Evolutionary conservation across 1,139 yeast species (phyloP).

Genomic region (Suhomyces choctaworum): DNA sequence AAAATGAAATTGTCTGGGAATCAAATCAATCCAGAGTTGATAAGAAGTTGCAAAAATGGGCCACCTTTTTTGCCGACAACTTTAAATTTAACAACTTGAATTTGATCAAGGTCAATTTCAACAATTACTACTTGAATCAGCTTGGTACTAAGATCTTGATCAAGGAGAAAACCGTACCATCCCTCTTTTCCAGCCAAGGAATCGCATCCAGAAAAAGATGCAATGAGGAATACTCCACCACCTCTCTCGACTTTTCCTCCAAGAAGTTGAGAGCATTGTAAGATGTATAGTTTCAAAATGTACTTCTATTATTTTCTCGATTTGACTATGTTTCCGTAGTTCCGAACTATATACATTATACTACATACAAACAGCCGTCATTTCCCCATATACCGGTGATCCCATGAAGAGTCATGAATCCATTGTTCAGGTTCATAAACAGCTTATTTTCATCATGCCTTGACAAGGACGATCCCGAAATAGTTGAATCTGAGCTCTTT

Average conservation of each 20-base stretch:
- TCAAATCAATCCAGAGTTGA: conserved; percentile 22
- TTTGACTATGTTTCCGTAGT: too few species aligned
- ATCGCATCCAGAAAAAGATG: conserved; percentile 21
- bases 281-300: background rate
- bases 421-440: conserved; percentile 47
- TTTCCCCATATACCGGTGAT: conserved; percentile 62
- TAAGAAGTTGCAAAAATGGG: conserved; percentile 35
- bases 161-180: conserved; percentile 15
- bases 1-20: conserved; percentile 35
- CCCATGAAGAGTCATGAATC: conserved; percentile 55
- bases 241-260: conserved; percentile 1
- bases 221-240: conserved; percentile 13
- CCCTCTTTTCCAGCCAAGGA: conserved; percentile 16
- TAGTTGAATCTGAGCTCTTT: conserved; percentile 13
- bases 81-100: conserved; percentile 20
- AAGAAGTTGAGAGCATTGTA: conserved; percentile 8
- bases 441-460: conserved; percentile 24
- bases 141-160: conserved; percentile 36
- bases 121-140: conserved; percentile 34
- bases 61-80: conserved; percentile 24
- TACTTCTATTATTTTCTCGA: too few species aligned
- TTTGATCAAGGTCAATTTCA: conserved; percentile 29
- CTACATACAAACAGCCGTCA: conserved; percentile 69
- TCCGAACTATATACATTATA: conserved; percentile 10
- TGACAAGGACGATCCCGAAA: conserved; percentile 5